A percentile compares a stretch with the other conserved stretches of the same genome.
Evolutionary conservation across 2,329 filamentous ascomycete species (phyloP).

Genomic region (Aspergillus cejpii): DNA sequence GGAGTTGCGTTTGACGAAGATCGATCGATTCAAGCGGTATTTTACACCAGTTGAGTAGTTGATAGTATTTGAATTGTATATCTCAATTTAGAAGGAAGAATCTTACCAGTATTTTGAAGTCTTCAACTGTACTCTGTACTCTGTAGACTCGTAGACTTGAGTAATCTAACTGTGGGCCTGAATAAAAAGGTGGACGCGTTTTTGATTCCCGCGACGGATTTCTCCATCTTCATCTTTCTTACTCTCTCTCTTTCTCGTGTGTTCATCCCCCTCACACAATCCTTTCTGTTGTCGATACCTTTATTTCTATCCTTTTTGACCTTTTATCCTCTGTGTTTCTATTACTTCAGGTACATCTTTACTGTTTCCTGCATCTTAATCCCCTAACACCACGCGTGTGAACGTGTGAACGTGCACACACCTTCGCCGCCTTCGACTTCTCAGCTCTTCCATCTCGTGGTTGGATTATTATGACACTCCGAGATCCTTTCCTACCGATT

Average conservation of each 20-base stretch:
- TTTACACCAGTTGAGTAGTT: conserved; percentile 34
- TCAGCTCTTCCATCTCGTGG: neutral
- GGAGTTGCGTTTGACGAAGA: conserved; percentile 51
- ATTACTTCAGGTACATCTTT: no score
- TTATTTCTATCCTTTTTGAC: neutral
- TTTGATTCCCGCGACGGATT: neutral
- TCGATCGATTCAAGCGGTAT: conserved; percentile 40
- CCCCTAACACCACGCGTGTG: no score
- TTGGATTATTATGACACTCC: neutral
- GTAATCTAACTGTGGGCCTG: no score
- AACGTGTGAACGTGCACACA: no score
- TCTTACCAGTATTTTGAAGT: no score
- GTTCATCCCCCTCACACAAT: neutral
- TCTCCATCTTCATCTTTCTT: no score
- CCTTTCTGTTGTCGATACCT: neutral
- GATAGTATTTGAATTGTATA: neutral
- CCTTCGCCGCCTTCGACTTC: neutral
- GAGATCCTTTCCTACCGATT: neutral
- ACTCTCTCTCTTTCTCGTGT: neutral
- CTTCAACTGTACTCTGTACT: no score
- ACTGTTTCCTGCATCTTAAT: neutral
- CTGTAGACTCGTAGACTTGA: no score
- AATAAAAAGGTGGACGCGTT: no score
- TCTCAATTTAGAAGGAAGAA: no score
- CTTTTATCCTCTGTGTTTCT: no score